Evolutionary conservation across 169 alveolate genomes (phyloP).

Genomic region (Eimeria necatrix): DNA sequence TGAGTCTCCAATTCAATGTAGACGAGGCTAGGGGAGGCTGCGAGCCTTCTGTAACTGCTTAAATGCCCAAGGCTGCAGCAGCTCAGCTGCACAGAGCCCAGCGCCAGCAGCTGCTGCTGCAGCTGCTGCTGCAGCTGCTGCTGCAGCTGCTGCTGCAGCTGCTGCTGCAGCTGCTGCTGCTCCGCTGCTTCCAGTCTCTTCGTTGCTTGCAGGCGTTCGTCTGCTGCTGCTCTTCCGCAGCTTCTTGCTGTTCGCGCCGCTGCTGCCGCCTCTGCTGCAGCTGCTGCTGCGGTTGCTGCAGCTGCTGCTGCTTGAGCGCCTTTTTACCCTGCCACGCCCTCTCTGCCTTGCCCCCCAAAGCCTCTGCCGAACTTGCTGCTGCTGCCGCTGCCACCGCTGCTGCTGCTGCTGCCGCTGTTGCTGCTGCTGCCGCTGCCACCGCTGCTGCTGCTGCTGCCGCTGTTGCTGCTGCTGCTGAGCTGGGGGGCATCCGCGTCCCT

Average conservation of each 20-base stretch:
- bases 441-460: background rate
- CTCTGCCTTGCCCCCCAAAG: too few species aligned
- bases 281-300: background rate
- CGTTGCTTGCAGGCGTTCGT: background rate
- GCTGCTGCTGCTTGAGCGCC: background rate
- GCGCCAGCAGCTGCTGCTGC: background rate
- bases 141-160: background rate
- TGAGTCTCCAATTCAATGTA: background rate
- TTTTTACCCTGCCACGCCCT: too few species aligned
- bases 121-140: background rate
- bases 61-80: too few species aligned
- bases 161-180: background rate
- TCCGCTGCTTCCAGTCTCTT: background rate
- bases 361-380: background rate
- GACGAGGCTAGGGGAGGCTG: background rate
- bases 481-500: too few species aligned
- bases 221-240: background rate
- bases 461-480: background rate
- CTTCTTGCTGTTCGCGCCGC: background rate
- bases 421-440: background rate
- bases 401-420: slow-evolving; percentile 5
- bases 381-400: background rate
- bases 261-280: background rate
- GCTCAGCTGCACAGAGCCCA: too few species aligned
- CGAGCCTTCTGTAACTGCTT: too few species aligned